Conservation (phyloP, 345 rosid genomes). For the Turritis glabra region DNA sequence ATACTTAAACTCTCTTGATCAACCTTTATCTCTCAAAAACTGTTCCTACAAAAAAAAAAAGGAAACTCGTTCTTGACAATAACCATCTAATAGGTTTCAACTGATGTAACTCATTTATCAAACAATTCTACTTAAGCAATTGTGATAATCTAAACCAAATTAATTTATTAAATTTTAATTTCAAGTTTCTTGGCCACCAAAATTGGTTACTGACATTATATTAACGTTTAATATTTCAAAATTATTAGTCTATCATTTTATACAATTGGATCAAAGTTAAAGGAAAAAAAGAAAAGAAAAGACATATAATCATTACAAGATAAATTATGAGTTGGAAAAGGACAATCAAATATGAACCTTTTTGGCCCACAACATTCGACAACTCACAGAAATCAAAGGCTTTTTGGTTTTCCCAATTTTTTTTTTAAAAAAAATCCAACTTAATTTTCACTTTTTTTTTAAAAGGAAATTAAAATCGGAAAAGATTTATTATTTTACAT, state of each 20-base stretch:
- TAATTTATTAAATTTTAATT: neutral
- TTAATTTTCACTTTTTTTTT: constrained; percentile 11
- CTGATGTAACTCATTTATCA: neutral
- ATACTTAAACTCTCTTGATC: neutral
- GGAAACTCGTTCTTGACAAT: too few species aligned
- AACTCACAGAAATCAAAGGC: constrained; percentile 53
- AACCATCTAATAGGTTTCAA: neutral
- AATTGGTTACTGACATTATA: neutral
- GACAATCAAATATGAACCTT: constrained; percentile 55
- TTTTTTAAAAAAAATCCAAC: too few species aligned
- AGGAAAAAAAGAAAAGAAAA: constrained; percentile 3
- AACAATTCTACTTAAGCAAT: neutral
- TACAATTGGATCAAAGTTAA: constrained; percentile 27
- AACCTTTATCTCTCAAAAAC: neutral
- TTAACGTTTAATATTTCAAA: neutral
- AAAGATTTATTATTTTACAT: constrained; percentile 47
- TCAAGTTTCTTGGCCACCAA: neutral
- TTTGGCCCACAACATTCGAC: constrained; percentile 58
- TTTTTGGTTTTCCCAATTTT: constrained; percentile 45
- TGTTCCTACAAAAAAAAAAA: neutral
- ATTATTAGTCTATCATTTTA: neutral
- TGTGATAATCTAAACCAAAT: neutral
- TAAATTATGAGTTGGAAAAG: constrained; percentile 56
- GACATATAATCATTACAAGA: constrained; percentile 52
- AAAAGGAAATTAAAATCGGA: neutral